A percentile compares a stretch with the other conserved stretches of the same genome.
phyloP scores from a whole-genome alignment of 352 stramenopile species.

The Phytophthora sansomeana region DNA sequence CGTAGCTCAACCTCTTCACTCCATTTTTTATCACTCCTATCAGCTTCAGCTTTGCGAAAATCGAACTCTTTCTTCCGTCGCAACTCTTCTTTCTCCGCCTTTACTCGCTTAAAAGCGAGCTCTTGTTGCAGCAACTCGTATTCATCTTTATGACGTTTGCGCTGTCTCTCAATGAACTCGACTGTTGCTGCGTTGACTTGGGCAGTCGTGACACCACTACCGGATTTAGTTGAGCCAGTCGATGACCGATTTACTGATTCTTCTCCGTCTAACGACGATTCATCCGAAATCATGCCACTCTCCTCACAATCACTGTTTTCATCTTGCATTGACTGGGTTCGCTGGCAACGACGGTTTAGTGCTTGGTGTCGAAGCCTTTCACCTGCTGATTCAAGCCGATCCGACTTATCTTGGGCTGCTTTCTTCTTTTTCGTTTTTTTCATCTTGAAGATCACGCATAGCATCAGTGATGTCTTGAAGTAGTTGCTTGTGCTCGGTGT shows the following conservation, averaged over 20 bases:
- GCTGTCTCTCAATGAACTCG: constrained; percentile 3
- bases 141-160: background rate
- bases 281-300: no score
- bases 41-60: background rate
- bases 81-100: constrained; percentile 1
- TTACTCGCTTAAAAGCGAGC: background rate
- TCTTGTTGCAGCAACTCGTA: constrained; percentile 1
- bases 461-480: constrained; percentile 2
- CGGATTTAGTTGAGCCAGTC: no score
- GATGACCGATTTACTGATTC: background rate
- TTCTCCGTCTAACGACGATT: no score
- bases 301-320: no score
- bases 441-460: background rate
- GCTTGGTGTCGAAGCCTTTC: constrained; percentile 4
- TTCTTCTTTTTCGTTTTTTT: constrained; percentile 1
- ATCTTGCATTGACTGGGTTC: no score
- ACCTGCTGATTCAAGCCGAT: no score
- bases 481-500: constrained; percentile 12
- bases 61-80: constrained; percentile 3
- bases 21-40: background rate
- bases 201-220: constrained; percentile 6
- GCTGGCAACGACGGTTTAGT: no score
- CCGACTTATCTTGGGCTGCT: background rate
- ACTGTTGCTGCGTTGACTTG: constrained; percentile 11
- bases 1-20: background rate